Evolutionary conservation across 805 yeast species (phyloP).

Genomic region (Kluyveromyces aestuarii): DNA sequence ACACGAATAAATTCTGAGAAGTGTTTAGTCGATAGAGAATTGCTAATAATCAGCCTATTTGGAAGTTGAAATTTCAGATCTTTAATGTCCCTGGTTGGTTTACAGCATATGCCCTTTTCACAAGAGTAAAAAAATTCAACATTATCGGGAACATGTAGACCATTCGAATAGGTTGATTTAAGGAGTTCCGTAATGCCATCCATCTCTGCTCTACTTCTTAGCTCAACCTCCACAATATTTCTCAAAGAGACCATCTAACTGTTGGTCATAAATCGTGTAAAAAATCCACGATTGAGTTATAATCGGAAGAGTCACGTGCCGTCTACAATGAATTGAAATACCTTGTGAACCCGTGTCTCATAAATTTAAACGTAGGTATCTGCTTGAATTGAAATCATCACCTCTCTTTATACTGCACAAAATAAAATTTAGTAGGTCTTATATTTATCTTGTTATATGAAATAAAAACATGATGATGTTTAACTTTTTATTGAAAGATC

Average conservation of each 20-base stretch:
- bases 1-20: conserved; percentile 10
- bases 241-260: too few species aligned
- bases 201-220: not conserved
- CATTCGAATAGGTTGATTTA: conserved; percentile 13
- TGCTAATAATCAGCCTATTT: conserved; percentile 20
- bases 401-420: too few species aligned
- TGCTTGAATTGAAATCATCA: too few species aligned
- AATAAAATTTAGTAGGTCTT: too few species aligned
- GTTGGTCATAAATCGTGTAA: not conserved
- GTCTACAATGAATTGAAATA: not conserved
- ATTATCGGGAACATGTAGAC: conserved; percentile 26
- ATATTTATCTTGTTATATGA: not conserved
- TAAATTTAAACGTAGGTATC: too few species aligned
- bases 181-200: not conserved
- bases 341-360: too few species aligned
- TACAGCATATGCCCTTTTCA: conserved; percentile 32
- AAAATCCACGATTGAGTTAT: too few species aligned
- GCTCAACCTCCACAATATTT: not conserved
- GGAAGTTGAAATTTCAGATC: conserved; percentile 26
- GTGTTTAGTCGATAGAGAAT: conserved; percentile 16
- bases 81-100: conserved; percentile 16
- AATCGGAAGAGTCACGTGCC: not conserved
- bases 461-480: not conserved
- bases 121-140: conserved; percentile 28
- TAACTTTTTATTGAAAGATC: too few species aligned